Base-by-base conservation (phyloP, 2,329 filamentous ascomycete species). In the Orbilia blumenaviensis region DNA sequence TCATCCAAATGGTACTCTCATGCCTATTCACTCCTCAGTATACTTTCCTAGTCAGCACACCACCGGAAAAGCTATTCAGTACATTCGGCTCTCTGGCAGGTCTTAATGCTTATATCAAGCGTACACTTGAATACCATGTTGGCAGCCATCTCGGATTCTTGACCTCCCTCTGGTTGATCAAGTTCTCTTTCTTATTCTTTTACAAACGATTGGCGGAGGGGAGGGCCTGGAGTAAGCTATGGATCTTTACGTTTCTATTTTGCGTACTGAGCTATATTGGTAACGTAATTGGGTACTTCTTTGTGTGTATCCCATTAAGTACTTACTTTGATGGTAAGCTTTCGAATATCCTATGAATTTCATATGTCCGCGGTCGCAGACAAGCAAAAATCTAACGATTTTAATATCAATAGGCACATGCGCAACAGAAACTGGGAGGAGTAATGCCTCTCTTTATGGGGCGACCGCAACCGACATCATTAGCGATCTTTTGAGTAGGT, bases 151-250 rank as follows among this genome's bases (percentile, higher is more conserved):
- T 77, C 18, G 64, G 66, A 9, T 77, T 77, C 66, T 25, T 77
- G 38, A 77, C 66, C 7, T 64, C 64, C 0, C 66, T 77, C 4
- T 77, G 73, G 73, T n/a, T 69, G 16, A 66, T 77, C 21, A 77
- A 77, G 25, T 77, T 69, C 21, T 77, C 73, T 1, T 77, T 77
- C 32, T 25, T 77, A 21, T 77, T 77, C 44, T 77, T 77, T 25
- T 77, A 77, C 14, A 77, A 66, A 46, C 56, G 73, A 12, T 32
- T 77, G n/a, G 44, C 66, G 0, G 66, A 77, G 21, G 73, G 66
- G 2, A 48, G 63, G 14, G 34, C 48, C 29, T 77, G 71, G 66
- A 77, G 73, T 34, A 71, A 71, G 54, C 48, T 77, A 0, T 77
- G 73, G 73, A 56, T 77, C 10, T 69, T 71, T 36, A 77, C 73